A percentile compares a stretch with the other conserved stretches of the same genome.
Evolutionary conservation across 176 grass and related monocot genomes (phyloP).

Genomic region (Zizania latifolia): DNA sequence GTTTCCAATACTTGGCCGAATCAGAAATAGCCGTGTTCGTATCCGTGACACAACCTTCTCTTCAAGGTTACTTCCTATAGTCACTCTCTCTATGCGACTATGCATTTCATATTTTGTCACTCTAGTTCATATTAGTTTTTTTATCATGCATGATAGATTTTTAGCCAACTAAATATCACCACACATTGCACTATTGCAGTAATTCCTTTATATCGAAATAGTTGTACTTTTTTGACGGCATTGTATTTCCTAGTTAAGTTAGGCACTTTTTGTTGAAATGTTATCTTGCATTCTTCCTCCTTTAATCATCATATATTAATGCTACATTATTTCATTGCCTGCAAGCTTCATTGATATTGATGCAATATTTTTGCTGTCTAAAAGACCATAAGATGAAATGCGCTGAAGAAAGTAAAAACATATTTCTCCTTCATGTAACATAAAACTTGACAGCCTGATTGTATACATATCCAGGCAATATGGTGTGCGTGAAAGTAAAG

Average conservation of each 20-base stretch:
- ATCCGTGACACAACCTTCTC: slow-evolving; percentile 87
- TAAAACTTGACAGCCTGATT: not conserved
- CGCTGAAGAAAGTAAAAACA: not conserved
- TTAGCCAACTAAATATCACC: not conserved
- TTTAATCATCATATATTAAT: slow-evolving; percentile 18
- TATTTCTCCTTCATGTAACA: not conserved
- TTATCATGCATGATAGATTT: not conserved
- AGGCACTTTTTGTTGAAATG: too few relatives aligned
- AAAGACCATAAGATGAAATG: slow-evolving; percentile 18
- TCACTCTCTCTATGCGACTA: not conserved
- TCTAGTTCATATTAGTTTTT: slow-evolving; percentile 7
- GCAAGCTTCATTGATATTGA: slow-evolving; percentile 2
- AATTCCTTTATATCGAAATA: slow-evolving; percentile 17
- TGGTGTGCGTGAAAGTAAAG: slow-evolving; percentile 93
- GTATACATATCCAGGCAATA: slow-evolving; percentile 64
- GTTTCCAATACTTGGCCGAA: slow-evolving; percentile 89
- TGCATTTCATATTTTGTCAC: slow-evolving; percentile 11
- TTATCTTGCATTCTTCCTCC: not conserved
- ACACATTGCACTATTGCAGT: not conserved
- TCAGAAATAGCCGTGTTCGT: slow-evolving; percentile 86
- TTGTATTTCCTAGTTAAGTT: too few relatives aligned
- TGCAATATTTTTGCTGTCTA: not conserved
- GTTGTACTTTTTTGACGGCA: not conserved
- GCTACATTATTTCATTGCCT: not conserved
- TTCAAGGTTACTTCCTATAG: slow-evolving; percentile 55